Base-by-base conservation (phyloP, 345 rosid genomes). In the Diplotaxis tenuifolia region DNA sequence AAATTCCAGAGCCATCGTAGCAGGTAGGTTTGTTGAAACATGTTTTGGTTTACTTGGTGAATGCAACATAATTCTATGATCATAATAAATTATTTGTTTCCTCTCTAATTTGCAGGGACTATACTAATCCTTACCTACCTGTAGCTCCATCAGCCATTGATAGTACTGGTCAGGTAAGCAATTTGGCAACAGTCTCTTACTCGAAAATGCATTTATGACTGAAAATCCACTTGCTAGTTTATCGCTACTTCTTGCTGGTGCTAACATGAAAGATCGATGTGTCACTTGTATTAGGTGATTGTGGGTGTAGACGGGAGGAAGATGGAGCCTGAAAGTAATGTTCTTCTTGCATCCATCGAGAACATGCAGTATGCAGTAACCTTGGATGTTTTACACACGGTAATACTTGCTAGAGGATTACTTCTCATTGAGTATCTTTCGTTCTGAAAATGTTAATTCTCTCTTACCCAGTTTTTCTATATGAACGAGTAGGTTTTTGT, bases 341-440 rank as follows among this genome's bases (percentile, higher is more conserved):
- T 96, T 63, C 98, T 96, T 77, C 99, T 92, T 10, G 99, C 99
- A 78, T 96, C 99, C 45, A 96, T 96, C 28, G 99, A 96, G 85
- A 96, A 96, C 80, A 96, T 96, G 99, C 99, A 92, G 75, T 96
- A 96, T 83, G 97, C 96, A 63, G 97, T 96, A 78, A 90, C 99
- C 57, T 85, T 96, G 86, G 99, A 96, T 79, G 98, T 89, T 58
- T 71, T 96, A 42, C 95, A 92, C 83, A 90, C 81, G 97, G 99
- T 96, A 88, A 62, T 68, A 59, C 7, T 22, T 7, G 9, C 28
- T 52, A 49, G 21, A 14, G 28, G 21, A 11, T 31, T 72, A 29
- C 55, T 19, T 36, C 31, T 65, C 72, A 4, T 15, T 68, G 54
- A 28, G n/a, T n/a, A 18, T 27, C 50, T 21, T n/a, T 58, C 42